phyloP scores from a whole-genome alignment of 306 rosid genomes.

The Dalbergia oliveri region DNA sequence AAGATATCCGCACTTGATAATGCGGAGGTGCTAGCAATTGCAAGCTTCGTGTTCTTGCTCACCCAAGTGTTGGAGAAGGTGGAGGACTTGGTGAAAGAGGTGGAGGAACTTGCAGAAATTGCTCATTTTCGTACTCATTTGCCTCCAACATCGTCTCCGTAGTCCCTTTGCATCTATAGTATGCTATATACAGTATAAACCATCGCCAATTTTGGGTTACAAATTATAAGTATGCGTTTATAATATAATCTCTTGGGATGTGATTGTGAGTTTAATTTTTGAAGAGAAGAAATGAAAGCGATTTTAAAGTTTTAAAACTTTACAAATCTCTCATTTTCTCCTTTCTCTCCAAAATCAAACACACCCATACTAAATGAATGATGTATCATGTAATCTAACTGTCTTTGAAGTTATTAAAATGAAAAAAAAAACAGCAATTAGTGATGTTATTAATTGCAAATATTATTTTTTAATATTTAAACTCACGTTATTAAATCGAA shows the following conservation, averaged over 20 bases:
- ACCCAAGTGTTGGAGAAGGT: constrained; percentile 68
- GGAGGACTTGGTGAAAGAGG: constrained; percentile 64
- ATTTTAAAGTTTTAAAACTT: no score
- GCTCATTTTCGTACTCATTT: constrained; percentile 56
- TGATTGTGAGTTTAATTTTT: no score
- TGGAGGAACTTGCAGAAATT: constrained; percentile 66
- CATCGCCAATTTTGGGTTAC: no score
- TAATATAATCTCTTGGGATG: background rate
- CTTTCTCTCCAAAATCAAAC: no score
- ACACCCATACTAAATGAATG: background rate
- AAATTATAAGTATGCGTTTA: background rate
- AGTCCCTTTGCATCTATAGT: background rate
- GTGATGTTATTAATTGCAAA: background rate
- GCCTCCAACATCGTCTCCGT: background rate
- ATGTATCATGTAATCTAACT: constrained; percentile 11
- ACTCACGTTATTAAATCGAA: no score
- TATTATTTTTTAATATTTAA: no score
- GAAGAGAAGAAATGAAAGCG: no score
- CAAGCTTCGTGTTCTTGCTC: constrained; percentile 61
- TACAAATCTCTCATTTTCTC: no score
- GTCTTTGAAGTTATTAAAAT: background rate
- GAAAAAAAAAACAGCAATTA: background rate
- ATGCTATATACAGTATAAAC: background rate
- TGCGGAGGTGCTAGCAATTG: constrained; percentile 57
- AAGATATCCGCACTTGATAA: constrained; percentile 51